These are phyloP conservation scores for Lumnitzera littorea DNA, from an alignment of 345 rosid species.

Conservation along the genomic window DNA sequence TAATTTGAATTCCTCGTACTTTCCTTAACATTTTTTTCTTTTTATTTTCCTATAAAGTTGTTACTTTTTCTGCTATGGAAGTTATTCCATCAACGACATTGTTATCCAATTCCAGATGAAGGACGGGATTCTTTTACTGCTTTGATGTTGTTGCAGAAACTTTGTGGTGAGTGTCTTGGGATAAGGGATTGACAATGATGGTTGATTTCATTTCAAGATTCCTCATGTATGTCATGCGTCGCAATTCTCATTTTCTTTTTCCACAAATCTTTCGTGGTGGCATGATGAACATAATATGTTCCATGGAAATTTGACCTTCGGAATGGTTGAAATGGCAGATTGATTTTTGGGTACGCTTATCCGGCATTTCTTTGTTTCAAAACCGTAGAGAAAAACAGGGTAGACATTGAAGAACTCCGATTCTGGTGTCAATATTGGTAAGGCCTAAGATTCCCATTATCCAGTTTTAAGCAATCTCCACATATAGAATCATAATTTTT, in stretches of 20 bases:
- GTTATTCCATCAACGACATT: too few species aligned
- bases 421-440: constrained; percentile 98
- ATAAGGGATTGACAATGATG: constrained; percentile 10
- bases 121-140: background rate
- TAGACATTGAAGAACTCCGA: constrained; percentile 69
- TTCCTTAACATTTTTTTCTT: too few species aligned
- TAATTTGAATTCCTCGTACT: too few species aligned
- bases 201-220: constrained; percentile 10
- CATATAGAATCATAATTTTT: too few species aligned
- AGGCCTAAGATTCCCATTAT: background rate
- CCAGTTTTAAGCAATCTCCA: too few species aligned
- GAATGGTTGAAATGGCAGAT: constrained; percentile 26
- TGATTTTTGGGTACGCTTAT: constrained; percentile 80
- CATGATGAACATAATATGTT: too few species aligned
- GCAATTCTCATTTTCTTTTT: background rate
- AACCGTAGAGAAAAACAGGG: constrained; percentile 74
- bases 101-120: too few species aligned
- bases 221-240: constrained; percentile 6
- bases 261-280: background rate
- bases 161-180: background rate
- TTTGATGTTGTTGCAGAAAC: background rate
- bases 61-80: too few species aligned
- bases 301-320: background rate
- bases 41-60: too few species aligned
- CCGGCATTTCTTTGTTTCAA: constrained; percentile 91